Base-by-base conservation (phyloP, 768 basidiomycete species). In the Termitomyces sp. region DNA sequence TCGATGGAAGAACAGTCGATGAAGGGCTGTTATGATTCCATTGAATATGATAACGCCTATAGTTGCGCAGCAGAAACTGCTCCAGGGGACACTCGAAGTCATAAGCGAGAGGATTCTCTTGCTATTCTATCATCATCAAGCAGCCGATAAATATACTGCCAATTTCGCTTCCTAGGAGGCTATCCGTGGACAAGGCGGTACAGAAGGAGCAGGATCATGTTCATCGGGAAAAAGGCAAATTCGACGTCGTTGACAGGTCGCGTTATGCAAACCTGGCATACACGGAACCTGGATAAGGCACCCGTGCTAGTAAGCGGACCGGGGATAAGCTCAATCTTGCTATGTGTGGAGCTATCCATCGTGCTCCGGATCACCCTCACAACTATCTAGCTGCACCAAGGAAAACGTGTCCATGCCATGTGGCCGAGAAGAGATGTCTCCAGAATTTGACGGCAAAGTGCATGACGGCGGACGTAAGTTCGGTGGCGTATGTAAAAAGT, bases 1-100 rank as follows among this genome's bases (percentile, higher is more conserved):
- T 43, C 68, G 70, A 58, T 74, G 72, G 33, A 71, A 64, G 45
- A 67, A 66, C 23, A 71, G 47, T 40, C 70, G 64, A 20, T 60
- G 54, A 20, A 71, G 22, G 39, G 52, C 52, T 27, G 50, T 31
- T n/a, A 60, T 31, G 47, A 62, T 33, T 33, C 43, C 35, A 23
- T 57, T 43, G 33, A 63, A 36, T 33, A 56, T n/a, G 45, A 53
- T 23, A 45, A 56, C 7, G n/a, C 35, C 32, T 35, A 50, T 16
- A 3, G 41, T 22, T 7, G 27, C 22, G 12, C 11, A 43, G 36
- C 29, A 35, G 25, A 44, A 44, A 31, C 36, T 38, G 50, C 41
- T 47, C 41, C 36, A 59, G 42, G 10, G 18, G 13, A 15, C 22
- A 12, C 29, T 29, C n/a, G n/a, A 32, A 50, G 35, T 13, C 38